Evolutionary conservation across 768 basidiomycete species (phyloP).

Genomic region (Mycena haematopus): DNA sequence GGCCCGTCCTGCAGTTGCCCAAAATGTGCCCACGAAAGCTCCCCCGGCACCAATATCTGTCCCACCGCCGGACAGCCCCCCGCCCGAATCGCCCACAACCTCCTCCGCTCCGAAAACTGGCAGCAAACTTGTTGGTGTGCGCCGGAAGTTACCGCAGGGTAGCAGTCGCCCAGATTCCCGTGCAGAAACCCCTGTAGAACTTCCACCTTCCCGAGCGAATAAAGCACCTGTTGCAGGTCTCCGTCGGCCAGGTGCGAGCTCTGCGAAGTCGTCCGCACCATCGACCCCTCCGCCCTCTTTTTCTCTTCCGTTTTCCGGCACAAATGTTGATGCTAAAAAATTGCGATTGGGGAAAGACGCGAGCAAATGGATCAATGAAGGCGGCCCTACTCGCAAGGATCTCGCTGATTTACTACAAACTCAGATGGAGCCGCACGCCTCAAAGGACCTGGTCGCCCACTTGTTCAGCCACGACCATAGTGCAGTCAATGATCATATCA

Average conservation of each 20-base stretch:
- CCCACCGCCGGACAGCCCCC: slow-evolving; percentile 44
- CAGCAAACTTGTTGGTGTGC: slow-evolving; percentile 62
- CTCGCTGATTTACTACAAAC: slow-evolving; percentile 83
- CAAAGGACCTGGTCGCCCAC: slow-evolving; percentile 73
- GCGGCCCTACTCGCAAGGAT: slow-evolving; percentile 84
- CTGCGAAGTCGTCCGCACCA: slow-evolving; percentile 40
- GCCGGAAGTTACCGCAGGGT: slow-evolving; percentile 74
- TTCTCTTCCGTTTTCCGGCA: slow-evolving; percentile 54
- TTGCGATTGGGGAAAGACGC: slow-evolving; percentile 75
- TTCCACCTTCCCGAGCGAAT: slow-evolving; percentile 42
- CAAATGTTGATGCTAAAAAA: slow-evolving; percentile 69
- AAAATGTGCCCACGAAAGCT: slow-evolving; percentile 35
- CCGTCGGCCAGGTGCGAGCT: slow-evolving; percentile 48
- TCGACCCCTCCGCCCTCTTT: slow-evolving; percentile 40
- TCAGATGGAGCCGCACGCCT: slow-evolving; percentile 90
- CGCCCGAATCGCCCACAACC: slow-evolving; percentile 52
- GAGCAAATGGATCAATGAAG: slow-evolving; percentile 85
- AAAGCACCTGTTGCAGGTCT: slow-evolving; percentile 45
- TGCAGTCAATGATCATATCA: slow-evolving; percentile 89
- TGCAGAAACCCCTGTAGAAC: slow-evolving; percentile 48
- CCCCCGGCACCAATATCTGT: slow-evolving; percentile 38
- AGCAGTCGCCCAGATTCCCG: slow-evolving; percentile 59
- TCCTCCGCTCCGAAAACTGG: slow-evolving; percentile 45
- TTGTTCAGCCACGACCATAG: slow-evolving; percentile 97
- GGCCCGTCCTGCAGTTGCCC: slow-evolving; percentile 56